phyloP scores from a whole-genome alignment of 2,329 filamentous ascomycete species.

The Aspergillus brasiliensis region DNA sequence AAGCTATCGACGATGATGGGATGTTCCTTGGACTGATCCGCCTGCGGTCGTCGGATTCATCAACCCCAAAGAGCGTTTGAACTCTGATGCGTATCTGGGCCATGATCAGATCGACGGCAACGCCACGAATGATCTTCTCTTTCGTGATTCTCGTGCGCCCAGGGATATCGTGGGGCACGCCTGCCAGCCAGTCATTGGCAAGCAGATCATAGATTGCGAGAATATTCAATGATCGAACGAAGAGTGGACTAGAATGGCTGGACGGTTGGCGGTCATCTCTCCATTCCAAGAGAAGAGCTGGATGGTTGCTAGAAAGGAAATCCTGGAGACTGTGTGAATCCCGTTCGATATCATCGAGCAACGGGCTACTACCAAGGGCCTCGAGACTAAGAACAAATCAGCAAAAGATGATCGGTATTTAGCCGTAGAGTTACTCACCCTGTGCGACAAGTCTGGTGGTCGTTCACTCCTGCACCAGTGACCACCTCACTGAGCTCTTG shows the following conservation, averaged over 20 bases:
- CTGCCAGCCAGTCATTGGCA: conserved; percentile 40
- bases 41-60: neutral
- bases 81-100: conserved; percentile 32
- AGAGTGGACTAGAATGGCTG: conserved; percentile 14
- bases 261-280: conserved; percentile 25
- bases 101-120: conserved; percentile 41
- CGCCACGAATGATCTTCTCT: conserved; percentile 39
- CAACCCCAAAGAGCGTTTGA: conserved; percentile 1
- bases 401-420: neutral
- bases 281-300: conserved; percentile 8
- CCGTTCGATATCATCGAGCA: conserved; percentile 41
- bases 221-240: conserved; percentile 23
- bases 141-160: conserved; percentile 41
- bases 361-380: conserved; percentile 26
- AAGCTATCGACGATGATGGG: neutral
- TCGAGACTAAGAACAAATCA: conserved; percentile 37
- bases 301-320: conserved; percentile 22
- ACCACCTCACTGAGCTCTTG: conserved; percentile 20
- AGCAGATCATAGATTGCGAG: conserved; percentile 38
- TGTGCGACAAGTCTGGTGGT: conserved; percentile 26
- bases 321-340: conserved; percentile 32
- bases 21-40: neutral
- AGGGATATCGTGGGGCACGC: conserved; percentile 35
- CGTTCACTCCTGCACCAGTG: neutral
- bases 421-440: conserved; percentile 29